These are phyloP conservation scores for Trametes cingulata DNA, from an alignment of 768 basidiomycete species.

Conservation along the genomic window DNA sequence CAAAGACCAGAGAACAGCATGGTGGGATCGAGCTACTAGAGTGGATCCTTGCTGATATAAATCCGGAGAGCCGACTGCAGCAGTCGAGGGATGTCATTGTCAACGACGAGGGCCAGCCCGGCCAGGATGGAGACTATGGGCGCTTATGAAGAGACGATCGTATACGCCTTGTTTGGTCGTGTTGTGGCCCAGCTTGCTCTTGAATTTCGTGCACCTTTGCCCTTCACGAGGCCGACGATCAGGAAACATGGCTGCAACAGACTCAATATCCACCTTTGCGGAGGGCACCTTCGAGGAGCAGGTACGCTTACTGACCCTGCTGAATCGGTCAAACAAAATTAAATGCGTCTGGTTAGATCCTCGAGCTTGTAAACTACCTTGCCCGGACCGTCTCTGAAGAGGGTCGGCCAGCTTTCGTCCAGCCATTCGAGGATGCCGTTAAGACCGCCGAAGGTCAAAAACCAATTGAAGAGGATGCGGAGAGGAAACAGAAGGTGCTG, in stretches of 20 bases:
- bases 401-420: slow-evolving; percentile 59
- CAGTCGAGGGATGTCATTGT: too few species aligned
- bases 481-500: slow-evolving; percentile 55
- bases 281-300: slow-evolving; percentile 91
- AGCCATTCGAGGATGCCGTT: slow-evolving; percentile 65
- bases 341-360: slow-evolving; percentile 49
- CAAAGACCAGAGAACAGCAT: too few species aligned
- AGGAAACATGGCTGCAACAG: slow-evolving; percentile 59
- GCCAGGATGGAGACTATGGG: too few species aligned
- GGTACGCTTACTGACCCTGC: slow-evolving; percentile 39
- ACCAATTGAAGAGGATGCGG: slow-evolving; percentile 55
- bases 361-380: slow-evolving; percentile 77
- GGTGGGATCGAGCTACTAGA: too few species aligned
- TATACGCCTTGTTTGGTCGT: slow-evolving; percentile 12
- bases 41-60: too few species aligned
- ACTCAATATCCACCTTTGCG: slow-evolving; percentile 81
- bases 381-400: slow-evolving; percentile 67
- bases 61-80: too few species aligned
- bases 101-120: too few species aligned
- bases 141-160: not conserved
- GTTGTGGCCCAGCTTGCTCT: slow-evolving; percentile 11
- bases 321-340: not conserved
- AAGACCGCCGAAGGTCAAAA: slow-evolving; percentile 51
- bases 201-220: slow-evolving; percentile 18
- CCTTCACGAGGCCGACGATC: slow-evolving; percentile 4